Conservation (phyloP, 2,329 filamentous ascomycete genomes). For the Bipolaris sorokiniana region DNA sequence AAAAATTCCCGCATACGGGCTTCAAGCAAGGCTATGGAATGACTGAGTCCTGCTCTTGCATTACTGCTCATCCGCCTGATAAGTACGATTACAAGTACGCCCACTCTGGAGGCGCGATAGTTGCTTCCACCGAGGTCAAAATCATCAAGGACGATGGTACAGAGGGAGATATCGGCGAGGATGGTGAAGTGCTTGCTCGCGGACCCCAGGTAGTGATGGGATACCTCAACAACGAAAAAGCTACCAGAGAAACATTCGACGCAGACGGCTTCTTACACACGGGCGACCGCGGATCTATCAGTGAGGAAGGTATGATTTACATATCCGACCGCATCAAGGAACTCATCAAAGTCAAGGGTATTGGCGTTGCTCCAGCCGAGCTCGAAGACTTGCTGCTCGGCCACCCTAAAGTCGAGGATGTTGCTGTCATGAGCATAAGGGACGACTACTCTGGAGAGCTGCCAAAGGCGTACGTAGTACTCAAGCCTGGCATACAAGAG, state of each 20-base stretch:
- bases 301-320: conserved; percentile 61
- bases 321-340: conserved; percentile 70
- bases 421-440: conserved; percentile 60
- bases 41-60: conserved; percentile 69
- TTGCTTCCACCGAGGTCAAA: conserved; percentile 65
- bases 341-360: conserved; percentile 71
- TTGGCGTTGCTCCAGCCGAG: conserved; percentile 67
- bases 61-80: conserved; percentile 65
- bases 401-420: conserved; percentile 62
- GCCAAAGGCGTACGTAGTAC: conserved; percentile 54
- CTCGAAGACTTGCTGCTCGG: conserved; percentile 67
- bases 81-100: conserved; percentile 65
- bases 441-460: conserved; percentile 61
- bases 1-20: conserved; percentile 64
- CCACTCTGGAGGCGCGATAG: conserved; percentile 61
- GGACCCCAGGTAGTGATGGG: conserved; percentile 60
- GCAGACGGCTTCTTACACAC: conserved; percentile 63
- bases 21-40: conserved; percentile 73
- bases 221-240: conserved; percentile 54
- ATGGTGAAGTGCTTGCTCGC: conserved; percentile 58
- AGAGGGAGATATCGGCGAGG: conserved; percentile 59
- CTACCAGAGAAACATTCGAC: conserved; percentile 55
- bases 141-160: conserved; percentile 63
- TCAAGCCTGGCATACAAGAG: conserved; percentile 44
- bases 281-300: conserved; percentile 63